A percentile compares a stretch with the other conserved stretches of the same genome.
Conservation (phyloP, 371 early-diverging fungal species). For the Rhizopus delemar region DNA sequence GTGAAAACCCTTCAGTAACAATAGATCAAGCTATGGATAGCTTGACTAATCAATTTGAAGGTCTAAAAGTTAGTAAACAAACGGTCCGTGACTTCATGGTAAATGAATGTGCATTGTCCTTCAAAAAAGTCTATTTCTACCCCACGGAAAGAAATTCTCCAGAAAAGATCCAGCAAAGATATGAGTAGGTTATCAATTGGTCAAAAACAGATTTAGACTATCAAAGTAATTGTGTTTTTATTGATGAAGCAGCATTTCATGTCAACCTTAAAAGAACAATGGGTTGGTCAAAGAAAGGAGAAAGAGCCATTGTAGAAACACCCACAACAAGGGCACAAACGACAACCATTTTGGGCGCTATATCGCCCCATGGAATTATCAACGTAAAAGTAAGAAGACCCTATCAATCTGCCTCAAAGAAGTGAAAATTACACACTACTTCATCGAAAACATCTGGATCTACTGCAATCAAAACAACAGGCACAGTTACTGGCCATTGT, state of each 20-base stretch:
- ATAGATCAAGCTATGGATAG: slow-evolving; percentile 5
- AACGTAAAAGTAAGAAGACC: slow-evolving; percentile 6
- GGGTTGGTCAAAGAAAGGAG: no score
- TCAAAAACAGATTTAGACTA: slow-evolving; percentile 6
- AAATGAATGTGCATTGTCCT: slow-evolving; percentile 1
- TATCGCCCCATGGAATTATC: slow-evolving; percentile 10
- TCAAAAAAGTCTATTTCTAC: slow-evolving; percentile 6
- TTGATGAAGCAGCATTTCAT: slow-evolving; percentile 13
- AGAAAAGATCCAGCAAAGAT: slow-evolving; percentile 1
- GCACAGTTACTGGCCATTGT: no score
- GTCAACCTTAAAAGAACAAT: slow-evolving; percentile 5
- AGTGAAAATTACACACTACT: no score
- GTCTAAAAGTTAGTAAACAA: slow-evolving; percentile 1
- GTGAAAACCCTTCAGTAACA: slow-evolving; percentile 7
- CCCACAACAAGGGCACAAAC: slow-evolving; percentile 12
- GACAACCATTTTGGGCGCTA: slow-evolving; percentile 12
- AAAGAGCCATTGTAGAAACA: slow-evolving; percentile 1
- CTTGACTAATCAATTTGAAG: slow-evolving; percentile 4
- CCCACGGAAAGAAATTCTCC: slow-evolving; percentile 1
- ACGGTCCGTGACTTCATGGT: not conserved
- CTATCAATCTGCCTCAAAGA: slow-evolving; percentile 1
- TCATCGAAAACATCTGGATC: no score
- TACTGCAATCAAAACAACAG: no score
- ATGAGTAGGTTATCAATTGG: slow-evolving; percentile 4
- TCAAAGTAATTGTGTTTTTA: slow-evolving; percentile 9